Evolutionary conservation across 805 yeast species (phyloP), one percentile per base, ranked within the genome.

Genomic region (Brettanomyces anomalus): DNA sequence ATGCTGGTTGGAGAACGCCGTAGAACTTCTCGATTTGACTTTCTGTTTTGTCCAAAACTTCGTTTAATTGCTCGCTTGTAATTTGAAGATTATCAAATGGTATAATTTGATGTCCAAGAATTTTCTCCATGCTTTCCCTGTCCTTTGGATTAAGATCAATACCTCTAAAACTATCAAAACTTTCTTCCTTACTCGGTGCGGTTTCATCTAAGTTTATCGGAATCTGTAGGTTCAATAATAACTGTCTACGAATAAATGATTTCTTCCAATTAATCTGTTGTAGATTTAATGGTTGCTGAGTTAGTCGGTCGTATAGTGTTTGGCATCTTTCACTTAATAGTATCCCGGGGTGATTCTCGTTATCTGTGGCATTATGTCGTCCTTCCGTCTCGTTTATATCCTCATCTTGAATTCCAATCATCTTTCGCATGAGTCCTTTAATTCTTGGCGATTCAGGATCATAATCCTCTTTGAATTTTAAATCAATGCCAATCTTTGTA

Each of bases 201-300:
- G 72, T 46, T 53, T 80, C 84, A 57, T 81, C 87, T 14, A 81
- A 63, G 51, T 81, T 81, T 34, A 84, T 73, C 0, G 94, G 94
- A 2, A 86, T 72, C 1, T 89, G 88, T 36, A 86, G 63, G 24
- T 78, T 72, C 16, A 80, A 65, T 28, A 83, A 65, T 28, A 86
- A 60, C 49, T 75, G 77, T 50, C 82, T 74, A 40, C 88, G 73
- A 19, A 83, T 70, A 16, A 77, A 67, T 55, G 85, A 80, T 42
- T 71, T 71, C 36, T 71, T 73, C 95, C 95, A 86, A 46, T 79
- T 79, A 15, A 79, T 71, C 1, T 81, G 83, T 24, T 70, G 70
- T 30, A 76, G 58, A 39, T 70, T 68, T 0, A 79, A 77, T 14
- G 61, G 58, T 17, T 56, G 57, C 36, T 57, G 57, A 2, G 51